Evolutionary conservation across 2,329 filamentous ascomycete genomes (phyloP), one percentile per base, ranked within the genome.

Genomic region (Fusarium euwallaceae): DNA sequence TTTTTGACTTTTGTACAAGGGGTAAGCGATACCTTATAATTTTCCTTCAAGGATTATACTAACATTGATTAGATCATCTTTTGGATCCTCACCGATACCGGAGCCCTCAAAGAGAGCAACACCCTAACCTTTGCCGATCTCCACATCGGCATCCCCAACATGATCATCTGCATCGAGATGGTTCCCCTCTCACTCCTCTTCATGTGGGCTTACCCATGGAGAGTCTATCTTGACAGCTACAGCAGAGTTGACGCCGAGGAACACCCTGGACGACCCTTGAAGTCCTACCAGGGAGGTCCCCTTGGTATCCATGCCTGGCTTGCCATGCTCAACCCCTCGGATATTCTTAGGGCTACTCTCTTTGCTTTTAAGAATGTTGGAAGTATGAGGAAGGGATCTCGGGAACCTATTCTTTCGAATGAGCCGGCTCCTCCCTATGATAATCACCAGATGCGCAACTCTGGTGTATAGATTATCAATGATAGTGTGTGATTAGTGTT

Each of bases 121-220:
- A 69, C 61, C 1, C 74, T 78, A 1, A 78, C 76, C 1, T 78
- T 65, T 14, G 76, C 76, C 1, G 76, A 78, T 45, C 62, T 78
- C 4, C 66, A 78, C 17, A 39, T 78, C 5, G 74, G 76, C 2
- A 75, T 78, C 1, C 76, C 76, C 27, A 77, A 74, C 27, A 48
- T 78, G 0, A 59, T 78, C 17, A 66, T 66, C 2, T 78, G 76
- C 24, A 56, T 74, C 2, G 65, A 75, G 20, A 75, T 75, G 76
- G 70, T 78, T 16, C 76, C 76, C 2, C 7, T 78, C 6, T 59
- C 76, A 0, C 37, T 78, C 0, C 72, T 77, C 56, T 78, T 78
- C n/a, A 53, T 61, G 10, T 69, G 48, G 3, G 76, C 72, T 2
- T 78, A 74, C 29, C 68, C 76, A 12, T 76, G 76, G 76, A 64